Evolutionary conservation across 2,329 filamentous ascomycete species (phyloP), one percentile per base, ranked within the genome.

Genomic region (Ceratocystis huliohia): DNA sequence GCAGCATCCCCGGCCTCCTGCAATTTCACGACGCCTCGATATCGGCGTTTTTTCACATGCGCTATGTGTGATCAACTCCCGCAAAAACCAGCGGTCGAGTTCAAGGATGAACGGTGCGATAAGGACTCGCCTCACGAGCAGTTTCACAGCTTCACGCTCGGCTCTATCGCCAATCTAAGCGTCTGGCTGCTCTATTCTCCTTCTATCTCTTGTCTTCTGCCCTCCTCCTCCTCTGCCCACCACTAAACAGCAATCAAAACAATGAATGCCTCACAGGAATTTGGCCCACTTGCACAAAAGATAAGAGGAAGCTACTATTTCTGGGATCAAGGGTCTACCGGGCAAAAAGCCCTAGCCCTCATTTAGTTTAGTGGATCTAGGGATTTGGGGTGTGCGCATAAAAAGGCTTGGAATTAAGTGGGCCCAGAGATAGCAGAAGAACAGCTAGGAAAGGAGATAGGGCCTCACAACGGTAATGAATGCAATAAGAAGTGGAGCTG

Each of bases 271-370:
- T 59, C 56, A 59, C 17, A n/a, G 28, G 17, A n/a, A n/a, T 20
- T 30, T 1, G 56, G 15, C 6, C 56, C 56, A 59, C 28, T 37
- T 8, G 3, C 17, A 37, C 56, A 37, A 37, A 41, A 59, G 56
- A 59, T 59, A 59, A 59, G 56, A 59, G 56, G 28, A 59, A 59
- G 56, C 56, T 59, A n/a, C 7, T 59, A 59, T 59, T 59, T n/a
- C 56, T 37, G n/a, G 56, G 56, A 37, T 20, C 17, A 59, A 30
- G 25, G 28, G 33, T 37, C 3, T 8, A 20, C 15, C 8, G 22
- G 2, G 45, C 5, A 46, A 41, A 45, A 20, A 41, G 33, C 57
- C 37, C 44, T 63, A 63, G 61, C 13, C 56, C 28, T 53, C 13
- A 59, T 59, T 59, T 59, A n/a, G 56, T n/a, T 59, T 37, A 59